Evolutionary conservation across 352 stramenopile genomes (phyloP).

Genomic region (Pythium aquatile): DNA sequence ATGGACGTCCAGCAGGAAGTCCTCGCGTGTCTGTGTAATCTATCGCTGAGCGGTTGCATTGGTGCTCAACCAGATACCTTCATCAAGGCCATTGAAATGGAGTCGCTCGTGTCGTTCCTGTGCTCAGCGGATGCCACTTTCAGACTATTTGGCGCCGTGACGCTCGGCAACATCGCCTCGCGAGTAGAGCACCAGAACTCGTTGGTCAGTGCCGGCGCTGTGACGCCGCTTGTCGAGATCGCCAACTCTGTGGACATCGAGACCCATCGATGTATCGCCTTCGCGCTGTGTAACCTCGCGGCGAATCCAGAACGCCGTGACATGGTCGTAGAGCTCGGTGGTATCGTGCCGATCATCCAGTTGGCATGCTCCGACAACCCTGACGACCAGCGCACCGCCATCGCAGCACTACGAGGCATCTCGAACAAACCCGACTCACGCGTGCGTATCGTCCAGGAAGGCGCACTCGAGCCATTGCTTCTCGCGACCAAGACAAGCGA

Average conservation of each 20-base stretch:
- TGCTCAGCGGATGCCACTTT: conserved; percentile 95
- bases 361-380: conserved; percentile 90
- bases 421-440: conserved; percentile 81
- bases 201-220: conserved; percentile 79
- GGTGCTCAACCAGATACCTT: conserved; percentile 88
- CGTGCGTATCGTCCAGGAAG: conserved; percentile 87
- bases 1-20: conserved; percentile 96
- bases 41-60: conserved; percentile 95
- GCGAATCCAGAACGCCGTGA: conserved; percentile 81
- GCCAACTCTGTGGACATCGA: conserved; percentile 91
- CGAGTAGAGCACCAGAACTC: conserved; percentile 73
- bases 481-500: conserved; percentile 78
- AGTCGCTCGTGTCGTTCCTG: conserved; percentile 92
- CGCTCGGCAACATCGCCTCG: conserved; percentile 94
- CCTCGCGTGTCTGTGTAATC: conserved; percentile 95
- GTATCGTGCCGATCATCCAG: conserved; percentile 94
- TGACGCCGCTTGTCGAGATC: conserved; percentile 93
- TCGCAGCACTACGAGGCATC: conserved; percentile 91
- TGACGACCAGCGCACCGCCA: conserved; percentile 88
- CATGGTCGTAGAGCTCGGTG: conserved; percentile 92
- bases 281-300: conserved; percentile 95
- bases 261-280: conserved; percentile 95
- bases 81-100: conserved; percentile 88
- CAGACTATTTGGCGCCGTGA: conserved; percentile 94
- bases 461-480: conserved; percentile 86